Percentiles rank a stretch among this genome's conserved stretches.
phyloP scores from a whole-genome alignment of 2,329 filamentous ascomycete species.

The Monilinia vaccinii-corymbosi region DNA sequence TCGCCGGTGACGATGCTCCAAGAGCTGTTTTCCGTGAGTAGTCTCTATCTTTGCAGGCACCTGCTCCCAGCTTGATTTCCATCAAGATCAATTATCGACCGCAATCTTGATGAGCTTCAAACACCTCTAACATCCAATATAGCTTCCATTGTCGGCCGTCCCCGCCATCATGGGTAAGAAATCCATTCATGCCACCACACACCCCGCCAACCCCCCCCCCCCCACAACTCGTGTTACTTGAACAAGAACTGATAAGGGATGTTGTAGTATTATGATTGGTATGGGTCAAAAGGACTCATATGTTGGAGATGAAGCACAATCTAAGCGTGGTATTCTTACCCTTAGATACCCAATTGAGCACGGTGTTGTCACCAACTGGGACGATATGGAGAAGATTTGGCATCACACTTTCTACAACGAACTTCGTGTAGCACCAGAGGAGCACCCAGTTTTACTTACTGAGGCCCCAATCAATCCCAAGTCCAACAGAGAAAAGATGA shows the following conservation, averaged over 20 bases:
- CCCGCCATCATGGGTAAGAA: conserved; percentile 97
- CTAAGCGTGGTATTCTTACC: conserved; percentile 99
- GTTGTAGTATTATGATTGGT: conserved; percentile 95
- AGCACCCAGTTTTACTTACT: conserved; percentile 98
- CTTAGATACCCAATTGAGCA: conserved; percentile 99
- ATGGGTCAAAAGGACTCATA: conserved; percentile 99
- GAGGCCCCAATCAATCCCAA: conserved; percentile 99
- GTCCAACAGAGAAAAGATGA: conserved; percentile 99
- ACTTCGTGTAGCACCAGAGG: conserved; percentile 98
- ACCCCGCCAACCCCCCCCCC: conserved; percentile 20
- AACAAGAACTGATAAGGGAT: conserved; percentile 24
- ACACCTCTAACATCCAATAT: conserved; percentile 21
- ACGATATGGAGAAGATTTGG: conserved; percentile 99
- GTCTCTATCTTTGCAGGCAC: conserved; percentile 27
- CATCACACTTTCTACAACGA: conserved; percentile 99
- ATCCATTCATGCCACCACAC: background rate
- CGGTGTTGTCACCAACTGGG: conserved; percentile 99
- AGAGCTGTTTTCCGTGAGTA: conserved; percentile 99
- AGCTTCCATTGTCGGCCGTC: conserved; percentile 99
- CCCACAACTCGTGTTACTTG: conserved; percentile 12
- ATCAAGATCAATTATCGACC: background rate
- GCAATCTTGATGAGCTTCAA: background rate
- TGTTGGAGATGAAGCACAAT: conserved; percentile 99
- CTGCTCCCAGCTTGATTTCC: background rate
- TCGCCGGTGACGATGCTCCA: conserved; percentile 99